A percentile compares a stretch with the other conserved stretches of the same genome.
These are phyloP conservation scores for Gelatoporia subvermispora DNA, from an alignment of 768 basidiomycete genomes.

Conservation along the genomic window DNA sequence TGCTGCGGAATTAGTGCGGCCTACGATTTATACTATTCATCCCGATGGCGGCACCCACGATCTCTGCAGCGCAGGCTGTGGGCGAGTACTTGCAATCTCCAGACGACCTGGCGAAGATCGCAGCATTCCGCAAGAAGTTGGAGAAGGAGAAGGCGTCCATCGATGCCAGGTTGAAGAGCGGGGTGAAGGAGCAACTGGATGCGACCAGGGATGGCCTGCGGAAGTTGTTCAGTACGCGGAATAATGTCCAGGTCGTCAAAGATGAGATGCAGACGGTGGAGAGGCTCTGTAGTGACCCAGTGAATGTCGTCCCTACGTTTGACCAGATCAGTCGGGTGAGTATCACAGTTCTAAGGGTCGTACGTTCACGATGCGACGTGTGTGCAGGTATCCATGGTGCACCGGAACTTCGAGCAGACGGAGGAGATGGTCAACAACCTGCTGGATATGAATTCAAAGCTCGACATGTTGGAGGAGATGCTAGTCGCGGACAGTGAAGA, in stretches of 20 bases:
- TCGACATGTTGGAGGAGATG: conserved; percentile 74
- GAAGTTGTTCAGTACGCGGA: conserved; percentile 71
- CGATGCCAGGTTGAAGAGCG: conserved; percentile 82
- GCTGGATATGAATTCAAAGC: conserved; percentile 83
- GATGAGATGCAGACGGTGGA: conserved; percentile 85
- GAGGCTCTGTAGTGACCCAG: conserved; percentile 68
- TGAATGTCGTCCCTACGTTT: conserved; percentile 77
- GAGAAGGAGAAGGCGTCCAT: conserved; percentile 96
- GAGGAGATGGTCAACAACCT: conserved; percentile 95
- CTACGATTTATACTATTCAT: no score
- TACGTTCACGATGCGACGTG: background rate
- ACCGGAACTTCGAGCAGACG: conserved; percentile 91
- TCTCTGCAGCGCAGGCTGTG: conserved; percentile 81
- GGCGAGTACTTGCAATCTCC: conserved; percentile 91
- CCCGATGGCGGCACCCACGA: conserved; percentile 29
- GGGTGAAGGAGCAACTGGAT: conserved; percentile 90
- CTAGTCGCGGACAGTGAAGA: conserved; percentile 70
- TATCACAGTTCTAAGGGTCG: conserved; percentile 8
- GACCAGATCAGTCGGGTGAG: conserved; percentile 93
- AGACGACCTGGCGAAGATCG: conserved; percentile 87
- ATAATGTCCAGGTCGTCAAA: conserved; percentile 74
- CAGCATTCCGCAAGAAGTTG: conserved; percentile 86
- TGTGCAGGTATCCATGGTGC: conserved; percentile 87
- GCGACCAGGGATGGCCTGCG: conserved; percentile 84
- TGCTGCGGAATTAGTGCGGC: no score